Evolutionary conservation across 2,329 filamentous ascomycete genomes (phyloP), one percentile per base, ranked within the genome.

Genomic region (Fusarium mangiferae): DNA sequence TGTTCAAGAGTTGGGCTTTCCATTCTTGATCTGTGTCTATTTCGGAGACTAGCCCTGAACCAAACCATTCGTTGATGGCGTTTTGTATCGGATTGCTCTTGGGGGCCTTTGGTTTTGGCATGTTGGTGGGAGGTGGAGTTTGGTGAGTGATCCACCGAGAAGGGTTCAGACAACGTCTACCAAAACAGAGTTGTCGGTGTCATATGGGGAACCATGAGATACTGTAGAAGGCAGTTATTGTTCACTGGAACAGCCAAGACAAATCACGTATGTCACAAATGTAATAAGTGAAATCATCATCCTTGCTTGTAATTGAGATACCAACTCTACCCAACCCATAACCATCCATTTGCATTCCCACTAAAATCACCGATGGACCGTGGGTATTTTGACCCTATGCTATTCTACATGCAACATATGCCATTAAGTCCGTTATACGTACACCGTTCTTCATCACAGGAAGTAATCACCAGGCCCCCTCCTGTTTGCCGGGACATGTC

Each of bases 401-500:
- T 84, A 84, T 77, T 83, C 78, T 84, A 84, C 82, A 84, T 81
- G 78, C 77, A 79, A 77, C 77, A 77, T 69, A 72, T 77, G 67
- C 72, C 75, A 72, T 70, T 68, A 74, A 66, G 42, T 74, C 70
- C 72, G 74, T 77, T 77, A 78, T 70, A 51, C 72, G 70, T 72
- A 77, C 70, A 70, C 73, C 61, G 70, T 70, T 56, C 63, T 68
- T 78, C 76, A 75, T 83, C 73, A 92, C 79, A 93, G 83, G 84
- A 93, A 93, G 83, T 93, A 93, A 80, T 93, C 91, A 60, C 89
- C 90, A 22, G 91, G 90, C 35, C 91, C 90, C 73, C 90, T 86
- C 48, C 91, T 87, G 62, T 89, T 93, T 17, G 92, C 90, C 5
- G 94, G 94, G 14, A 96, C 92, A 63, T 94, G 93, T 69, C 94